Evolutionary conservation across 2,329 filamentous ascomycete genomes (phyloP), one percentile per base, ranked within the genome.

Genomic region (Fusarium sp.): DNA sequence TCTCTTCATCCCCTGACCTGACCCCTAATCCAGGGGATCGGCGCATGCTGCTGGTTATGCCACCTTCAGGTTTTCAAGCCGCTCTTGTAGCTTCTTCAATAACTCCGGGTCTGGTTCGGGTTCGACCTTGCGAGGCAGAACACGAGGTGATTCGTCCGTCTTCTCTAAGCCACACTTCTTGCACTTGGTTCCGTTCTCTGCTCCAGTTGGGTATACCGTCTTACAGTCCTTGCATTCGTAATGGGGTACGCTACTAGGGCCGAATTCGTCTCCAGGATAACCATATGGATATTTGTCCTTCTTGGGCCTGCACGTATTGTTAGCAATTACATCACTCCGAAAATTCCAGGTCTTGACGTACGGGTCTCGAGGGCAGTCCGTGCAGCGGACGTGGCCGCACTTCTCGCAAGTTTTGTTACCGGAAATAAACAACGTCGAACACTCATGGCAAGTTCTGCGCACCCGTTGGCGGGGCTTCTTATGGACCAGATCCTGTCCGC

Each of bases 281-380:
- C 91, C 92, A 71, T 90, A 87, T 0, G 91, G 91, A 80, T 92
- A 93, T 78, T 92, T 92, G 77, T 89, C 86, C 77, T 88, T 90
- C 83, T 92, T 93, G 69, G 91, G 85, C 57, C 90, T 92, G 76
- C 29, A 20, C 22, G 42, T 5, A 4, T 64, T 14, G 55, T 72
- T 74, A 73, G 65, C 17, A 49, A 63, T 56, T 38, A 42, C 36
- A 22, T 44, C 24, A 59, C 59, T 72, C 17, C 64, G 68, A 63
- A 62, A 51, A 24, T 22, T 38, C 24, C 6, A n/a, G 6, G 17
- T 22, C 35, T 64, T 40, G 62, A 91, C 92, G 81, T 89, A 94
- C 88, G 94, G 94, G 78, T 94, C 91, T 76, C 94, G 87, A 31
- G 93, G 94, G 81, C 94, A 97, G 79, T 92, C 92, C 42, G 91